Evolutionary conservation across 2,329 filamentous ascomycete genomes (phyloP), one percentile per base, ranked within the genome.

Genomic region (Talaromyces marneffei): DNA sequence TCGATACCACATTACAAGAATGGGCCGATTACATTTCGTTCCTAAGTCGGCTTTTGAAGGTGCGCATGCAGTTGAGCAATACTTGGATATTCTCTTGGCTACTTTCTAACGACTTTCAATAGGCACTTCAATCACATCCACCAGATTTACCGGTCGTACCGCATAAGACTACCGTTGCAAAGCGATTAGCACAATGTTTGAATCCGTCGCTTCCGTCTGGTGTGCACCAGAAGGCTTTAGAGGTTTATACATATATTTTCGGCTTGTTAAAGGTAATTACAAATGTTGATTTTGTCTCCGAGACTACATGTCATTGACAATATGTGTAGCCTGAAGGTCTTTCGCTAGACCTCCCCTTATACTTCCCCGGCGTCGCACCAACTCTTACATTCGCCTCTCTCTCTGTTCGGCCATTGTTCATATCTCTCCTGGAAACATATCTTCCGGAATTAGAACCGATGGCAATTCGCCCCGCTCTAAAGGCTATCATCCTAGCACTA

Each of bases 1-100:
- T 97, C 79, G 94, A 99, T 73, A 92, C 91, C 16, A 87, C 91
- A 31, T 82, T 97, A 67, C 92, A 97, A 77, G 94, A 99, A 85
- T 99, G 94, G 94, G 94, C 95, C 54, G 94, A 99, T 78, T 99
- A 99, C 73, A 99, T 99, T 70, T 96, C 93, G 18, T 99, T 97
- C 74, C 79, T 99, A 60, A 95, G 90, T 72, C 87, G 91, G 64
- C 82, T 99, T 54, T 81, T 96, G 64, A 97, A 97, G 85, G 91
- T 92, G 74, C 48, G 60, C 55, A 40, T 52, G 14, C 35, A 55
- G 18, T 18, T 33, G 25, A 23, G 16, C 5, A 52, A 31, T 52
- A 16, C 27, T 52, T 14, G 16, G 27, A 20, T 27, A 40, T 44
- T 33, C 9, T 16, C 29, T 16, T 33, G n/a, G 18, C 12, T 10